These are phyloP conservation scores for Penstemon newberryi DNA, from an alignment of 257 asterid species.

Conservation along the genomic window DNA sequence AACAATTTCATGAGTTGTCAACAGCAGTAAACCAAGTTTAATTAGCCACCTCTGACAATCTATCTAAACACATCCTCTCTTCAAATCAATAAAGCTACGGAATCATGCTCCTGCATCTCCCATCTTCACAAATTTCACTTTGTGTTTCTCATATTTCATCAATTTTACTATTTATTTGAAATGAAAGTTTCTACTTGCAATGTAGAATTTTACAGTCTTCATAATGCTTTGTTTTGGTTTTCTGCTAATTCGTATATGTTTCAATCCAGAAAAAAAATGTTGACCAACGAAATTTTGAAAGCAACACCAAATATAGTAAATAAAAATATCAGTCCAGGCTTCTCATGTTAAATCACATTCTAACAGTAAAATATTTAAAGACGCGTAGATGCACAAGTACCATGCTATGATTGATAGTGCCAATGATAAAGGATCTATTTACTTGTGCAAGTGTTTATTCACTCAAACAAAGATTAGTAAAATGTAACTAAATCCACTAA, in stretches of 20 bases:
- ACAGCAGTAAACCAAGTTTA: background rate
- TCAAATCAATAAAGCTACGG: too few relatives aligned
- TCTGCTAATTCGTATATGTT: background rate
- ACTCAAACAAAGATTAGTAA: background rate
- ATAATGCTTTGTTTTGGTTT: background rate
- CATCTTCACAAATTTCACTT: too few relatives aligned
- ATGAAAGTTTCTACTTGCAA: too few relatives aligned
- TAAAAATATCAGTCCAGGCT: background rate
- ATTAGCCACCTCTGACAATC: background rate
- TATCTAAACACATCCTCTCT: too few relatives aligned
- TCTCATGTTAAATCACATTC: background rate
- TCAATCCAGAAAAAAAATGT: background rate
- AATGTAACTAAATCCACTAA: background rate
- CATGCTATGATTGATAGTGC: too few relatives aligned
- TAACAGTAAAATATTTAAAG: background rate
- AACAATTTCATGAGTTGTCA: background rate
- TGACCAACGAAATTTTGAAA: background rate
- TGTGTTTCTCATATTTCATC: too few relatives aligned
- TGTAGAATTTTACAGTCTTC: background rate
- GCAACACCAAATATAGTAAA: background rate
- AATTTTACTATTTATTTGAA: too few relatives aligned
- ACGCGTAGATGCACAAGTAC: too few relatives aligned
- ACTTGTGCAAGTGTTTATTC: background rate
- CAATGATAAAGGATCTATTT: too few relatives aligned
- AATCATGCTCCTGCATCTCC: too few relatives aligned